Conservation (phyloP, 805 yeast genomes). For the Clavispora santaluciae region DNA sequence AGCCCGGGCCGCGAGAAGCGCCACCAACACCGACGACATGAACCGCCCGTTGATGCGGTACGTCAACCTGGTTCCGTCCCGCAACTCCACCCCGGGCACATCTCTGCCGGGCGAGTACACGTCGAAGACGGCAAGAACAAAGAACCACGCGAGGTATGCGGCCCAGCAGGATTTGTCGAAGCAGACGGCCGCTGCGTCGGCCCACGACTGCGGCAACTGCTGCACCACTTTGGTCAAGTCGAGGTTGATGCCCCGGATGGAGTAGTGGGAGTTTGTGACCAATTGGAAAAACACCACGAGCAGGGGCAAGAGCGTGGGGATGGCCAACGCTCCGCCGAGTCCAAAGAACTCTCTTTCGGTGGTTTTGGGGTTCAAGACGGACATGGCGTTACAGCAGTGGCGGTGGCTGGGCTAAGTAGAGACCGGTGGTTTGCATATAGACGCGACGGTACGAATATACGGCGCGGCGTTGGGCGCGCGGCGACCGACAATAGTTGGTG, state of each 20-base stretch:
- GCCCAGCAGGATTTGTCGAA: constrained; percentile 51
- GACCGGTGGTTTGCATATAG: background rate
- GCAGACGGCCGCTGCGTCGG: constrained; percentile 23
- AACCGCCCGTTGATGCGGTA: constrained; percentile 82
- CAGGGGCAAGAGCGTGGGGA: constrained; percentile 64
- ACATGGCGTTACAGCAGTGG: constrained; percentile 2
- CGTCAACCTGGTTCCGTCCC: constrained; percentile 67
- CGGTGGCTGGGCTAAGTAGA: background rate
- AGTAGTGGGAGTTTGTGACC: constrained; percentile 56
- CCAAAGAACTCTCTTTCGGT: constrained; percentile 75
- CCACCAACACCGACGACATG: constrained; percentile 38
- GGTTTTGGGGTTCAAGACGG: constrained; percentile 66
- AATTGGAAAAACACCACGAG: constrained; percentile 57
- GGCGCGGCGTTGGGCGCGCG: too few relatives aligned
- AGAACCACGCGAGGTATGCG: constrained; percentile 71
- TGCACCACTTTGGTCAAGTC: constrained; percentile 33
- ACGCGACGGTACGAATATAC: background rate
- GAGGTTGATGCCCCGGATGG: constrained; percentile 44
- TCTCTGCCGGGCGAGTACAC: constrained; percentile 60
- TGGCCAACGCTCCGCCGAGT: constrained; percentile 60
- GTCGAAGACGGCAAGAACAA: constrained; percentile 59
- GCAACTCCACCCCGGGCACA: constrained; percentile 59
- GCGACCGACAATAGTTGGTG: too few relatives aligned
- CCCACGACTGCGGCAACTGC: constrained; percentile 28
- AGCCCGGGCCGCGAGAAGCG: constrained; percentile 48